Conservation (phyloP, 176 grass and related monocot species). For the Poa annua region DNA sequence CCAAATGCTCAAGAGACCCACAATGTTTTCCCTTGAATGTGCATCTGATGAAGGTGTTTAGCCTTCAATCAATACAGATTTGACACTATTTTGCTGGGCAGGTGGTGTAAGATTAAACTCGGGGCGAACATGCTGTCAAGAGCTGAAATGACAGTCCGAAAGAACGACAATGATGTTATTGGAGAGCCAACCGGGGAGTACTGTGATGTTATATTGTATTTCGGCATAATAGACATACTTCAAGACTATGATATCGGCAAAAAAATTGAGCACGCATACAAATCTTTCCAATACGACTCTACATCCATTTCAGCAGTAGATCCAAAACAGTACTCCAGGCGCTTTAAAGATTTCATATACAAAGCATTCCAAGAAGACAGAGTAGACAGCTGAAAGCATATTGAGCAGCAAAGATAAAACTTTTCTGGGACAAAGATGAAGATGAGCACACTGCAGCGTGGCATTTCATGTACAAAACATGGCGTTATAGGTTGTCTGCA, state of each 20-base stretch:
- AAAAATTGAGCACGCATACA: slow-evolving; percentile 86
- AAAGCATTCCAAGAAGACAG: slow-evolving; percentile 82
- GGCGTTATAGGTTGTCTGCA: slow-evolving; percentile 31
- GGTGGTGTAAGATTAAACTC: slow-evolving; percentile 71
- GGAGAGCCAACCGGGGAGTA: slow-evolving; percentile 77
- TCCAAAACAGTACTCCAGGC: slow-evolving; percentile 77
- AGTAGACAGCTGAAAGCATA: slow-evolving; percentile 48
- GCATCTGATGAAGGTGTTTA: slow-evolving; percentile 18
- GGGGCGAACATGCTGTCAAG: slow-evolving; percentile 77
- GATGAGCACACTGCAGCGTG: slow-evolving; percentile 5
- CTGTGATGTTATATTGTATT: slow-evolving; percentile 79
- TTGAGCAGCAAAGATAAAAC: slow-evolving; percentile 6
- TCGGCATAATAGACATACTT: slow-evolving; percentile 94
- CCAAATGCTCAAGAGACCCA: neutral
- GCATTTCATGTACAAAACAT: slow-evolving; percentile 31
- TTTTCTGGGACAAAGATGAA: slow-evolving; percentile 20
- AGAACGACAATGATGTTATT: slow-evolving; percentile 59
- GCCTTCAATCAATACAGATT: slow-evolving; percentile 3
- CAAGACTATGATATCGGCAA: slow-evolving; percentile 95
- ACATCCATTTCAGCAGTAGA: slow-evolving; percentile 92
- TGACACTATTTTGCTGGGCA: slow-evolving; percentile 43
- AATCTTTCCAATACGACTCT: slow-evolving; percentile 77
- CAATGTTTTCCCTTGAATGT: slow-evolving; percentile 16
- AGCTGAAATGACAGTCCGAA: slow-evolving; percentile 67
- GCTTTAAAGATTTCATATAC: slow-evolving; percentile 89